Conservation (phyloP, 179 eudicot genomes). For the Corrigiola litoralis region DNA sequence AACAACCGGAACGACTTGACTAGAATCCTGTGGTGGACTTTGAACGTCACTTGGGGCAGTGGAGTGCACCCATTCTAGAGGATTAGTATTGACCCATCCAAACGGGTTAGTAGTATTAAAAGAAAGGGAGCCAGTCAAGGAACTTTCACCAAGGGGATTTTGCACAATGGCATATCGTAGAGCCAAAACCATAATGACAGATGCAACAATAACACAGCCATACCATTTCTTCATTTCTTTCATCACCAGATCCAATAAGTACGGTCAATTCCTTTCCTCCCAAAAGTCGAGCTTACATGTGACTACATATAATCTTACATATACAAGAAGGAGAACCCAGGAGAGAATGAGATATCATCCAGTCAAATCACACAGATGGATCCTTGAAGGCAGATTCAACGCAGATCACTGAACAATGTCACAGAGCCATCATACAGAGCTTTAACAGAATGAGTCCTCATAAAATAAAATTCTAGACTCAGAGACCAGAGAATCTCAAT, state of each 20-base stretch:
- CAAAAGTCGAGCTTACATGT: conserved; percentile 2
- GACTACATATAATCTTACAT: conserved; percentile 8
- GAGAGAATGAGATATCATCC: conserved; percentile 6
- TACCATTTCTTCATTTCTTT: conserved; percentile 86
- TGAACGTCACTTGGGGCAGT: conserved; percentile 51
- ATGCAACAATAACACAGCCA: conserved; percentile 41
- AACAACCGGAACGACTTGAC: conserved; percentile 53
- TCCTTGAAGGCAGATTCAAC: conserved; percentile 1
- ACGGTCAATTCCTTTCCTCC: neutral
- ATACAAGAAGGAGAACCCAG: neutral
- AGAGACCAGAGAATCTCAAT: conserved; percentile 1
- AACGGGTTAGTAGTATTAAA: conserved; percentile 55
- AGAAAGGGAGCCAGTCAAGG: conserved; percentile 31
- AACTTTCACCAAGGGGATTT: conserved; percentile 44
- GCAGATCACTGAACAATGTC: neutral
- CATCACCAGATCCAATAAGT: conserved; percentile 20
- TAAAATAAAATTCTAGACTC: conserved; percentile 1
- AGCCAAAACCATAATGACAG: conserved; percentile 55
- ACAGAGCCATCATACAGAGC: neutral
- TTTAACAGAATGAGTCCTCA: neutral
- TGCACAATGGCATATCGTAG: conserved; percentile 45
- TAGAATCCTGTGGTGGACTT: conserved; percentile 31
- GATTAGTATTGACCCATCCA: conserved; percentile 51
- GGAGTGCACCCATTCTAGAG: conserved; percentile 31
- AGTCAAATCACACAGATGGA: neutral